Evolutionary conservation across 257 asterid species (phyloP).

Genomic region (Buddleja alternifolia): DNA sequence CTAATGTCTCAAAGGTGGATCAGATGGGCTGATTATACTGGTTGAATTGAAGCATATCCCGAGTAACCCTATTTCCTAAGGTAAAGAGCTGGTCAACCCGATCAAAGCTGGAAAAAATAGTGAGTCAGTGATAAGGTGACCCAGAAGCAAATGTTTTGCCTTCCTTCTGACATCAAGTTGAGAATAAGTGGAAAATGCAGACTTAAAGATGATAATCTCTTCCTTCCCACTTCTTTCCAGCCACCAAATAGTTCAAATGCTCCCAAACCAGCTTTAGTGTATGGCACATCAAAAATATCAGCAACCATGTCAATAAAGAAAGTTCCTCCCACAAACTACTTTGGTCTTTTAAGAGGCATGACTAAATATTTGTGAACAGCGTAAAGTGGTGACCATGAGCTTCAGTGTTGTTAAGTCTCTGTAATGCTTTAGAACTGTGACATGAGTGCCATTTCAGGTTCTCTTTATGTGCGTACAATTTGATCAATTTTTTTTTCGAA

Average conservation of each 20-base stretch:
- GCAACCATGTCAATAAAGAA: background rate
- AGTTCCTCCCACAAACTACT: background rate
- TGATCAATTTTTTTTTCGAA: background rate
- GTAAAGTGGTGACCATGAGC: background rate
- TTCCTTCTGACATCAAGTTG: conserved; percentile 5
- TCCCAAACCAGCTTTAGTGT: background rate
- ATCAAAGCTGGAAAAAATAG: background rate
- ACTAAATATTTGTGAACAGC: background rate
- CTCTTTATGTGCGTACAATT: conserved; percentile 4
- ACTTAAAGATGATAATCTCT: background rate
- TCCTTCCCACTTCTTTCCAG: conserved; percentile 6
- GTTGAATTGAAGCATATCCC: background rate
- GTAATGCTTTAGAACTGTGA: background rate
- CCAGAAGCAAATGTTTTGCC: background rate
- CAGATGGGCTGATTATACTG: background rate
- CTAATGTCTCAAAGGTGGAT: background rate
- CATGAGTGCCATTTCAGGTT: conserved; percentile 6
- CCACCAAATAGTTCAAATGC: background rate
- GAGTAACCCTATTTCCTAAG: background rate
- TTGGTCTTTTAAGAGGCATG: background rate
- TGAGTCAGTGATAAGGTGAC: background rate
- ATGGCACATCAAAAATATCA: background rate
- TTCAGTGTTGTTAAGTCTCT: conserved; percentile 1
- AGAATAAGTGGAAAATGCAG: background rate
- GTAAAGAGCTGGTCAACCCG: background rate